Evolutionary conservation across 176 grass and related monocot genomes (phyloP), one percentile per base, ranked within the genome.

Genomic region (maize (Zea mays)): DNA sequence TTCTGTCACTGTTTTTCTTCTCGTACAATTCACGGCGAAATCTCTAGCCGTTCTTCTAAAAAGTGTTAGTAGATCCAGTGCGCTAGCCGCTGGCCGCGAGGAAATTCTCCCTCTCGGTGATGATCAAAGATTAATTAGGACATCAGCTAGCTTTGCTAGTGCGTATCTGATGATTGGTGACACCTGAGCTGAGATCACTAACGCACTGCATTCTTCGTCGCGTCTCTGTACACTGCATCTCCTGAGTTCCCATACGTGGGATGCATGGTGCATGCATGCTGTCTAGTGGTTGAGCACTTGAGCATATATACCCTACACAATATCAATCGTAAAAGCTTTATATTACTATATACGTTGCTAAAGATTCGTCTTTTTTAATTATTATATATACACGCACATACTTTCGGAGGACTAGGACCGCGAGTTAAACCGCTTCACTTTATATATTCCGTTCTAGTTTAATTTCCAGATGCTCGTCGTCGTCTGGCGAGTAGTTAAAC

Each of bases 131-230:
- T 27, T 27, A 27, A 27, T 27, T 27, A 27, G 27, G 16, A 54
- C 51, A 16, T 54, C 10, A 13, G 16, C 17, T 10, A 49, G 34
- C 37, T 52, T 70, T 38, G 0, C 66, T 27, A 27, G 27, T 19
- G 52, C n/a, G 14, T 57, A 19, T 10, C 17, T 57, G 55, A 86
- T 86, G 65, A 82, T 82, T 47, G 79, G 57, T 76, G 78, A 71
- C 79, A 48, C 55, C 5, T 39, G 56, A 40, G 27, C 5, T 39
- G 56, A 40, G 27, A 42, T 40, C 67, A 71, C 52, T 86, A 71
- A 43, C 74, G 59, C 74, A 64, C 46, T 52, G 65, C 57, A 8
- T 17, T 38, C 19, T 58, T n/a, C 42, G n/a, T 27, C 27, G 27
- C 27, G 27, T 27, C 27, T 27, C 27, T 34, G 38, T 67, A 49